phyloP scores from a whole-genome alignment of 768 basidiomycete genomes.

The Paxillus rubicundulus region DNA sequence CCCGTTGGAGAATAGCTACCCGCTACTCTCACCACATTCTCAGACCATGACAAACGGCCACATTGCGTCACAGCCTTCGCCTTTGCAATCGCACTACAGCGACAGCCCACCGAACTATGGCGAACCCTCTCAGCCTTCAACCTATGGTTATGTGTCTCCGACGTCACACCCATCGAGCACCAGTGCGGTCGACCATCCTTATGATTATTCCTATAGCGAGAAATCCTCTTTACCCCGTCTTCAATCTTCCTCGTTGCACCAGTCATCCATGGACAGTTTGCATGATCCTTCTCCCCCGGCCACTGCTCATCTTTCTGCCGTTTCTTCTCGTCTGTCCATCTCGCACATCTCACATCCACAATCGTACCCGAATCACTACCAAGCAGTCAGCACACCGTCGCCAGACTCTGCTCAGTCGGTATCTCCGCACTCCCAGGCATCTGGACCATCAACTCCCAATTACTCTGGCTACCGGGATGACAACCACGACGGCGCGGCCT shows the following conservation, averaged over 20 bases:
- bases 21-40: constrained; percentile 32
- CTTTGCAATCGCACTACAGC: constrained; percentile 27
- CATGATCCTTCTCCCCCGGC: constrained; percentile 32
- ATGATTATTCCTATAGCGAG: constrained; percentile 31
- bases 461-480: constrained; percentile 50
- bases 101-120: constrained; percentile 31
- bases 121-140: constrained; percentile 31
- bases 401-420: constrained; percentile 53
- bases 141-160: constrained; percentile 29
- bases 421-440: constrained; percentile 33
- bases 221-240: constrained; percentile 30
- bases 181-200: constrained; percentile 25
- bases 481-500: constrained; percentile 36
- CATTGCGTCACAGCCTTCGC: constrained; percentile 28
- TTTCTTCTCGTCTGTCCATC: constrained; percentile 56
- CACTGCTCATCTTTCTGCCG: constrained; percentile 32
- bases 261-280: constrained; percentile 25
- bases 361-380: constrained; percentile 39
- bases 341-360: constrained; percentile 60
- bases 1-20: constrained; percentile 44
- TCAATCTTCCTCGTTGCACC: constrained; percentile 29
- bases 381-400: constrained; percentile 42
- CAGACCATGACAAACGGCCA: constrained; percentile 39
- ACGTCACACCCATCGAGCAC: constrained; percentile 24
- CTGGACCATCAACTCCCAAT: constrained; percentile 32